Base-by-base conservation (phyloP, 495 filamentous ascomycete genomes). In the Physcia stellaris region DNA sequence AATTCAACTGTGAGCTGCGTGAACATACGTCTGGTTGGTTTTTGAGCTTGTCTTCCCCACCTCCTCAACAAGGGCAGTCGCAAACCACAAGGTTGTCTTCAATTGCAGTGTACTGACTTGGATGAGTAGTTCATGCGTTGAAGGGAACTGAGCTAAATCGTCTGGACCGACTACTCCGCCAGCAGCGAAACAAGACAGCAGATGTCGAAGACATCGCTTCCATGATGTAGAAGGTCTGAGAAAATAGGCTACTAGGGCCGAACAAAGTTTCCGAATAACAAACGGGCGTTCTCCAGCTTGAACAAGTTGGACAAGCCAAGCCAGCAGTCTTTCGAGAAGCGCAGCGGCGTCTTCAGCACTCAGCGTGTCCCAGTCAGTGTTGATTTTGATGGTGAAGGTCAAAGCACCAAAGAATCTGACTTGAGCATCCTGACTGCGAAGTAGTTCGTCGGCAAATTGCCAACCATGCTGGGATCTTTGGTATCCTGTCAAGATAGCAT, bases 401-500 rank as follows among this genome's bases (percentile, higher is more conserved):
- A 93, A 66, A 22, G 88, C 90, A n/a, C 82, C 90, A 55, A 86
- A 94, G 63, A 95, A 98, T 28, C 80, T 75, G 49, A 86, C 74
- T 35, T 86, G 74, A 21, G 78, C 68, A 47, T 77, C 73, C 2
- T 68, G 60, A 43, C 68, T 73, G 22, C 60, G 52, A 15, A 94
- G 60, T 10, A 96, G 67, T 13, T 67, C 69, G 50, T 86, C 73
- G 6, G 84, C 86, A 12, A 96, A 65, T 39, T 80, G 68, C 88
- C 87, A 96, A 36, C 86, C 90, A 50, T 83, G 63, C 0, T 76
- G 64, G 4, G 81, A 79, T 46, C 73, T 73, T 50, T 95, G 87
- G 3, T 94, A 62, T 24, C 62, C 58, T 39, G 85, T 79, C 4
- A 98, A 63, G n/a, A 74, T 70, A 20, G 81, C 72, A 46, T 94